Base-by-base conservation (phyloP, 148 eudicot genomes). In the Amaranthus palmeri region DNA sequence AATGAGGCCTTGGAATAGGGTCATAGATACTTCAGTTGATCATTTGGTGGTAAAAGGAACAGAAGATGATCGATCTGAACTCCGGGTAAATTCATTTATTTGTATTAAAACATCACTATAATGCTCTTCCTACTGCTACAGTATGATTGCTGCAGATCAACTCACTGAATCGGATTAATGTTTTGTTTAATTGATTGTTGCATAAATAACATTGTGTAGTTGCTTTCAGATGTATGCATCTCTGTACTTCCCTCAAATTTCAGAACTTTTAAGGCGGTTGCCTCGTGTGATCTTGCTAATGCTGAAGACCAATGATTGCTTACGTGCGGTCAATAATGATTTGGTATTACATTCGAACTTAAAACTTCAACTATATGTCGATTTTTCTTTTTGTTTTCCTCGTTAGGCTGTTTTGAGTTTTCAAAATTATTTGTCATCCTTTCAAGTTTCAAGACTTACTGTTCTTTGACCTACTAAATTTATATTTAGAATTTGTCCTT, bases 271-370 rank as follows among this genome's bases (percentile, higher is more conserved):
- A 53, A 83, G 88, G 77, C 86, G 97, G 75, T 83, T 95, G 76
- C 98, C 98, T 8, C 97, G 98, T 57, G 98, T 89, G 59, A 91
- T 95, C 70, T 83, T 95, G 80, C 65, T 91, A 66, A 91, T 95
- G 98, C 80, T 95, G 77, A 95, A 95, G 83, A 95, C 98, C 55
- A 95, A 95, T 63, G 98, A 95, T 80, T 95, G 98, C 81, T 81
- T 95, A 59, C 87, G 98, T 43, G 81, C 98, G 48, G 89, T 89
- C 74, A 95, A 89, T 78, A 86, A 85, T 75, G 81, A 85, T 55
- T 84, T 95, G 98, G 98, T 91, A 95, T 56, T 66, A 77, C 63
- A 51, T 18, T 76, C 40, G 50, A 68, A 55, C 40, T 56, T 72
- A 4, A 14, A 18, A 17, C 8, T 50, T 65, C 14, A 18, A 46